phyloP scores from a whole-genome alignment of 345 rosid species.

The Salix arbutifolia region DNA sequence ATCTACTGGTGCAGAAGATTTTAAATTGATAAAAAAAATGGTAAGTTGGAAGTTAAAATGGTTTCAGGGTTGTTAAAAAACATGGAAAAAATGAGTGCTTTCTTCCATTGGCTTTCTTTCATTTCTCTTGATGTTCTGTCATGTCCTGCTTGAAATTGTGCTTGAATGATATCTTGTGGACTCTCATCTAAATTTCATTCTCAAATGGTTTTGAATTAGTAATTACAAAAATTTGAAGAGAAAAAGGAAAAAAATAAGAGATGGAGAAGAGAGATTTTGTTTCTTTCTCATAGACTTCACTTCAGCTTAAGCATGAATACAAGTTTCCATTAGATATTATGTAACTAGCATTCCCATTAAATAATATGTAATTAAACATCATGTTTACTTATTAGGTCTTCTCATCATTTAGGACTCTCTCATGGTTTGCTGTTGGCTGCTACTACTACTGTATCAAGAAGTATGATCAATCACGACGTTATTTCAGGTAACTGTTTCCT shows the following conservation, averaged over 20 bases:
- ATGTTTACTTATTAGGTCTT: constrained; percentile 3
- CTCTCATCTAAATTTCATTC: not conserved
- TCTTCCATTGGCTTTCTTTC: not conserved
- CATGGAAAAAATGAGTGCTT: not conserved
- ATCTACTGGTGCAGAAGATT: not conserved
- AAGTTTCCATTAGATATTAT: not conserved
- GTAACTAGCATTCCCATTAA: no score
- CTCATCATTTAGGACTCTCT: constrained; percentile 45
- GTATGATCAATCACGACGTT: constrained; percentile 76
- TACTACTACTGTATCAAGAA: constrained; percentile 71
- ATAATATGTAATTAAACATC: not conserved
- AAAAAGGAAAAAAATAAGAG: not conserved
- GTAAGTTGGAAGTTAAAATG: not conserved
- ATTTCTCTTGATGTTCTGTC: not conserved
- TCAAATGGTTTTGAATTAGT: not conserved
- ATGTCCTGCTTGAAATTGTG: not conserved
- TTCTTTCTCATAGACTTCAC: not conserved
- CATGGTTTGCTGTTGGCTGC: constrained; percentile 86
- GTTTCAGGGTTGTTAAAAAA: no score
- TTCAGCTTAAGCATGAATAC: not conserved
- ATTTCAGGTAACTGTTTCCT: constrained; percentile 61
- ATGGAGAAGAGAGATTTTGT: not conserved
- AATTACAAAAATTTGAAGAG: not conserved
- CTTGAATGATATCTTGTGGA: not conserved
- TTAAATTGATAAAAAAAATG: not conserved